Conservation (phyloP, 345 rosid genomes). For the Eucalyptus pumila region DNA sequence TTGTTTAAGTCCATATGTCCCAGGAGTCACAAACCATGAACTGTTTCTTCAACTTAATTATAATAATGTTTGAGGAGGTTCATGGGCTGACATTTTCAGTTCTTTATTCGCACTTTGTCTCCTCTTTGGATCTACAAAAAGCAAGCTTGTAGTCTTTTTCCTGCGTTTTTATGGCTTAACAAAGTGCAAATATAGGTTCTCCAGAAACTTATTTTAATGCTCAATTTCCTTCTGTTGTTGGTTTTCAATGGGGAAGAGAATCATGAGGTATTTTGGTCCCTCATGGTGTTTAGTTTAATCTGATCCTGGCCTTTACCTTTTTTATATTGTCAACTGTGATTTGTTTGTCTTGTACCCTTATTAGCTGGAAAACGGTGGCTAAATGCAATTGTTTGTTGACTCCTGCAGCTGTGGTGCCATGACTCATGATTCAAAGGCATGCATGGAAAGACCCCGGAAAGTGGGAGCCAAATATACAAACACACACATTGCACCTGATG, state of each 20-base stretch:
- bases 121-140: neutral
- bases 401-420: constrained; percentile 73
- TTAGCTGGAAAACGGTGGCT: neutral
- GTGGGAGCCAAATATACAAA: constrained; percentile 63
- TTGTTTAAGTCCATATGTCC: neutral
- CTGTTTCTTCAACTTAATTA: neutral
- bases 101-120: neutral
- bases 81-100: neutral
- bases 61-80: neutral
- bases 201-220: neutral
- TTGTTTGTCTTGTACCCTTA: neutral
- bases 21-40: neutral
- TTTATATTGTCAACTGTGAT: neutral
- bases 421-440: constrained; percentile 60
- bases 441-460: constrained; percentile 79
- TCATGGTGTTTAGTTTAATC: neutral
- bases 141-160: neutral
- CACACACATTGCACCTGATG: constrained; percentile 78
- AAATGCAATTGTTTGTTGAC: neutral
- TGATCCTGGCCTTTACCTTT: neutral
- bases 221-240: neutral
- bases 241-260: neutral
- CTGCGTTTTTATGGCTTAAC: neutral
- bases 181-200: neutral
- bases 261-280: neutral